phyloP scores from a whole-genome alignment of 192 early-diverging fungal species.

The Helicostylum pulchrum region DNA sequence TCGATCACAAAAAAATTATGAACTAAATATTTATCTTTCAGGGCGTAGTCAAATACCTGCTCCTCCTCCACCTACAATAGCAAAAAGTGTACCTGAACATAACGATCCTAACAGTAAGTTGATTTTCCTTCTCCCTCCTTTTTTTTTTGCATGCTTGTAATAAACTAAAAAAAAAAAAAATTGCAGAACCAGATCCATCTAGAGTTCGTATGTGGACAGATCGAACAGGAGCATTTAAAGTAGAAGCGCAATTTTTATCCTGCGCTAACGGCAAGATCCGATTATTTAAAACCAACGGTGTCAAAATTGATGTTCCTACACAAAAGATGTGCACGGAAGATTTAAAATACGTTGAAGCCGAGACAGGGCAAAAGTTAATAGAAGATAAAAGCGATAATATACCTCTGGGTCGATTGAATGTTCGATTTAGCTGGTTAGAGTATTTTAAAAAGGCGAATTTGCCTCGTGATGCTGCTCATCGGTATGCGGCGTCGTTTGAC shows the following conservation, averaged over 20 bases:
- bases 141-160: not conserved
- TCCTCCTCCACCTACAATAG: constrained; percentile 25
- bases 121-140: too few species aligned
- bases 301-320: constrained; percentile 88
- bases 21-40: not conserved
- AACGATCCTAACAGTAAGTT: constrained; percentile 18
- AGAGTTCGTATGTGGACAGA: constrained; percentile 86
- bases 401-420: constrained; percentile 29
- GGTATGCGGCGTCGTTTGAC: constrained; percentile 83
- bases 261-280: constrained; percentile 82
- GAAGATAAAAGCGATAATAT: constrained; percentile 32
- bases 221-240: constrained; percentile 84
- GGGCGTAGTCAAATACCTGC: constrained; percentile 34
- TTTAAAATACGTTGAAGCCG: constrained; percentile 48
- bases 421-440: constrained; percentile 71
- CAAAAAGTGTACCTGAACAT: constrained; percentile 16
- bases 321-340: constrained; percentile 75
- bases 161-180: too few species aligned
- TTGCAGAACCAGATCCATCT: constrained; percentile 28
- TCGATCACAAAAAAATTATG: not conserved
- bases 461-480: constrained; percentile 64
- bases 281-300: constrained; percentile 93
- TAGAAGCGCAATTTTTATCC: constrained; percentile 86
- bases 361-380: constrained; percentile 19
- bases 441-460: constrained; percentile 80